These are phyloP conservation scores for Trichoderma afroharzianum DNA, from an alignment of 2,329 filamentous ascomycete genomes.

Conservation along the genomic window DNA sequence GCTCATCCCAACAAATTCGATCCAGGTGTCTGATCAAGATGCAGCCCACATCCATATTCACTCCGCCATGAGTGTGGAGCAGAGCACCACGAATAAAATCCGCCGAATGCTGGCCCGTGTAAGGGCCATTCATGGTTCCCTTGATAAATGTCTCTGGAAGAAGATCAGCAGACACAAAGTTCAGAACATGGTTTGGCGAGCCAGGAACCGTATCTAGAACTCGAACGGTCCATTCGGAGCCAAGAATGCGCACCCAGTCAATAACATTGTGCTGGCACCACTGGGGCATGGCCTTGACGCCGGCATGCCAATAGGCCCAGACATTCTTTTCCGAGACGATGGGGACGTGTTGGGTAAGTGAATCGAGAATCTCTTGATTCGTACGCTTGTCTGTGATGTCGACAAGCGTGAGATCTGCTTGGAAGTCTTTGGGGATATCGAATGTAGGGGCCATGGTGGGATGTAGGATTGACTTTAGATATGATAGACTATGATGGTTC, in stretches of 20 bases:
- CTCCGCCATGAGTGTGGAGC: constrained; percentile 39
- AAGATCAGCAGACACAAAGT: constrained; percentile 33
- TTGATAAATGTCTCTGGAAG: constrained; percentile 38
- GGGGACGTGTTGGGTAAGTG: not conserved
- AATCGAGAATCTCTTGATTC: not conserved
- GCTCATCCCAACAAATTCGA: constrained; percentile 39
- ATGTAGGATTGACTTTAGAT: not conserved
- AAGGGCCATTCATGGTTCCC: constrained; percentile 42
- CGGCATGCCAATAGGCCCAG: constrained; percentile 42
- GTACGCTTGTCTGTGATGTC: not conserved
- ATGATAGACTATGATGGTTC: not conserved
- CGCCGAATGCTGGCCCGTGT: constrained; percentile 39
- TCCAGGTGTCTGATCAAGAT: constrained; percentile 40
- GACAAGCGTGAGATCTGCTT: not conserved
- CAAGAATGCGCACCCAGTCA: constrained; percentile 35
- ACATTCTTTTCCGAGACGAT: constrained; percentile 36
- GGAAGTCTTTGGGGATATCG: not conserved
- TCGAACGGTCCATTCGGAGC: constrained; percentile 37
- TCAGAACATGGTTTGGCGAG: constrained; percentile 34
- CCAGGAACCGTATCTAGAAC: constrained; percentile 35
- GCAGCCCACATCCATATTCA: constrained; percentile 43
- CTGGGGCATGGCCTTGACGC: constrained; percentile 31
- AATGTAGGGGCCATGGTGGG: not conserved
- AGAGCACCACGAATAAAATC: constrained; percentile 44
- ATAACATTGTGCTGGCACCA: constrained; percentile 30